Evolutionary conservation across 257 asterid genomes (phyloP).

Genomic region (Hygrophila difformis): DNA sequence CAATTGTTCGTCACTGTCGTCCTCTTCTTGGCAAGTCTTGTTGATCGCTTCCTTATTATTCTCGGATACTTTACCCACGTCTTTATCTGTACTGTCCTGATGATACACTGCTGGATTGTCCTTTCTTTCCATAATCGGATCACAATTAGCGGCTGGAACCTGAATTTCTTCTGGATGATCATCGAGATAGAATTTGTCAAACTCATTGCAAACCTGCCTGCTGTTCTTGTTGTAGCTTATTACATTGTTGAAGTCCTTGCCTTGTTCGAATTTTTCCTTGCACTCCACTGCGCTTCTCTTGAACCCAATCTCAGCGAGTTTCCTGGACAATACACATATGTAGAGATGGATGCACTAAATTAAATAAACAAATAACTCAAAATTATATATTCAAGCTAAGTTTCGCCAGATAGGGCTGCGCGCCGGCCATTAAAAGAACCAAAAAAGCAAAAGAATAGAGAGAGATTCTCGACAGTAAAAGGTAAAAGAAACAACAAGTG

Average conservation of each 20-base stretch:
- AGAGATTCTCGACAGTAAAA: background rate
- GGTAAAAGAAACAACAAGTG: slow-evolving; percentile 3
- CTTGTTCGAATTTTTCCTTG: slow-evolving; percentile 61
- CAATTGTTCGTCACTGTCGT: slow-evolving; percentile 35
- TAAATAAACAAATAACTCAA: background rate
- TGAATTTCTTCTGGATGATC: slow-evolving; percentile 21
- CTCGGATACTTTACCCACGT: slow-evolving; percentile 14
- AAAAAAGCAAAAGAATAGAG: too few species aligned
- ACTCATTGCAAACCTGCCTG: slow-evolving; percentile 32
- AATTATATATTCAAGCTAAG: background rate
- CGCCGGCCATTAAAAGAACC: too few species aligned
- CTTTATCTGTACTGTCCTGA: background rate
- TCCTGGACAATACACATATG: too few species aligned
- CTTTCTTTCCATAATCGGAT: slow-evolving; percentile 14
- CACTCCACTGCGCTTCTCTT: slow-evolving; percentile 55
- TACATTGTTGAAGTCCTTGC: slow-evolving; percentile 27
- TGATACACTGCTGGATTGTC: slow-evolving; percentile 9
- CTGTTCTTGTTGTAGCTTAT: slow-evolving; percentile 24
- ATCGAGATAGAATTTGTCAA: slow-evolving; percentile 36
- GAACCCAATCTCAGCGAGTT: slow-evolving; percentile 56
- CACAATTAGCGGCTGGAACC: slow-evolving; percentile 16
- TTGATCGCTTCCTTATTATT: slow-evolving; percentile 4
- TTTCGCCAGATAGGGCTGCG: background rate
- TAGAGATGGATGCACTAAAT: too few species aligned
- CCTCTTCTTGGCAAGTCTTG: slow-evolving; percentile 13